Evolutionary conservation across 352 stramenopile genomes (phyloP).

Genomic region (Albugo candida): DNA sequence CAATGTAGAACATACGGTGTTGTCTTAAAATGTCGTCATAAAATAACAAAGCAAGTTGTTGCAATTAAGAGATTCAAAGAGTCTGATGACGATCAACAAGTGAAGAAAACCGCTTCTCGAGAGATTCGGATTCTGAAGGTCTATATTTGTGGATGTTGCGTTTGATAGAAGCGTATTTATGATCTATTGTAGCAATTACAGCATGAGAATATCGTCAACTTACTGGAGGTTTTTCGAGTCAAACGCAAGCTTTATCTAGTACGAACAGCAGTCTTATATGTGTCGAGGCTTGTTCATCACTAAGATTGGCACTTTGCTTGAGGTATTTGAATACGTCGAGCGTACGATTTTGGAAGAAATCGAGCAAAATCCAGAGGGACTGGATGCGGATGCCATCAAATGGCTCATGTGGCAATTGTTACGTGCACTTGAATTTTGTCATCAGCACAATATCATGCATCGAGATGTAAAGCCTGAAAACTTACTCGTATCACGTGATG

Average conservation of each 20-base stretch:
- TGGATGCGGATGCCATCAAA: conserved; percentile 42
- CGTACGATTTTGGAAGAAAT: conserved; percentile 81
- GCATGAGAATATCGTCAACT: conserved; percentile 76
- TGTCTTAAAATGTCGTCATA: conserved; percentile 74
- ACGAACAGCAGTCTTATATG: not conserved
- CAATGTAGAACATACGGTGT: conserved; percentile 66
- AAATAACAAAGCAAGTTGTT: conserved; percentile 62
- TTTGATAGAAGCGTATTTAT: conserved; percentile 4
- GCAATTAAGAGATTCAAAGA: conserved; percentile 88
- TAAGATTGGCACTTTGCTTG: not conserved
- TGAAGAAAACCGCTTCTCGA: conserved; percentile 70
- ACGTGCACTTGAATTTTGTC: conserved; percentile 82
- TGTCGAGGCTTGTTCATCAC: not conserved
- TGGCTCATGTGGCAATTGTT: conserved; percentile 74
- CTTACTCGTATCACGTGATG: conserved; percentile 82
- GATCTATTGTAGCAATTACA: conserved; percentile 27
- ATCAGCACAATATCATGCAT: conserved; percentile 91
- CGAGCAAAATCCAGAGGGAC: conserved; percentile 66
- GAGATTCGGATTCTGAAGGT: conserved; percentile 71
- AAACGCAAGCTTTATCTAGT: conserved; percentile 63
- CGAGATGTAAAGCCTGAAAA: conserved; percentile 91
- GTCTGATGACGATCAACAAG: conserved; percentile 76
- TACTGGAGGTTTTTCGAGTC: conserved; percentile 73
- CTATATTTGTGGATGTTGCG: not conserved
- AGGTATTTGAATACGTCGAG: conserved; percentile 77